Evolutionary conservation across 176 grass and related monocot genomes (phyloP), one percentile per base, ranked within the genome.

Genomic region (Thinopyrum elongatum): DNA sequence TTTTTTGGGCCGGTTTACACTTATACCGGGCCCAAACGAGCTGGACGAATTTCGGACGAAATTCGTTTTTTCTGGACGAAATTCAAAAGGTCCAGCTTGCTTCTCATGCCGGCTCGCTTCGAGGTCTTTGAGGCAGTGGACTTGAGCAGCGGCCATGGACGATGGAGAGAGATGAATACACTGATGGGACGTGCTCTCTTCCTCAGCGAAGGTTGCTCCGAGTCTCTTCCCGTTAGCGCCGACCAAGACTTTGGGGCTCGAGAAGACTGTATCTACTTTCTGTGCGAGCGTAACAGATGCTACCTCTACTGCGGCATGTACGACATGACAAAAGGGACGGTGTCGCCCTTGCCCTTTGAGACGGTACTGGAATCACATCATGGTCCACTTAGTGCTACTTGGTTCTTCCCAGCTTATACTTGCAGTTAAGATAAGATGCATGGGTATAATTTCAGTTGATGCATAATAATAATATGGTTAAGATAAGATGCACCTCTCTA

Each of bases 251-350:
- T 36, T 62, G 76, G 77, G 61, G 26, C 70, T 80, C 65, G 46
- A 62, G 36, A 72, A 22, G 51, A 80, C 34, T 80, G 77, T 39
- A 71, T 86, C 85, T 86, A 73, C 55, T 86, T 86, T 29, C 46
- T 86, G 36, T 25, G 67, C 38, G 61, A 70, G 9, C 19, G 33
- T 11, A 9, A n/a, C 21, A 12, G 10, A 21, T 68, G 5, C 42
- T 44, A 44, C 30, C 65, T 8, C 8, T 57, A 86, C 19, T 72
- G 53, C 10, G 77, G 84, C 8, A 36, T 71, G 23, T 86, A 71
- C 63, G 79, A 71, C 76, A 79, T 79, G 49, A 46, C 4, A 31
- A 12, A 44, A 21, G 34, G 65, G 2, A 51, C 8, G 3, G 31
- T 70, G 31, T 35, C 31, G 3, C 31, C 66, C 17, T 70, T 70